Evolutionary conservation across 192 early-diverging fungal genomes (phyloP).

Genomic region (Rhizophagus sp.): DNA sequence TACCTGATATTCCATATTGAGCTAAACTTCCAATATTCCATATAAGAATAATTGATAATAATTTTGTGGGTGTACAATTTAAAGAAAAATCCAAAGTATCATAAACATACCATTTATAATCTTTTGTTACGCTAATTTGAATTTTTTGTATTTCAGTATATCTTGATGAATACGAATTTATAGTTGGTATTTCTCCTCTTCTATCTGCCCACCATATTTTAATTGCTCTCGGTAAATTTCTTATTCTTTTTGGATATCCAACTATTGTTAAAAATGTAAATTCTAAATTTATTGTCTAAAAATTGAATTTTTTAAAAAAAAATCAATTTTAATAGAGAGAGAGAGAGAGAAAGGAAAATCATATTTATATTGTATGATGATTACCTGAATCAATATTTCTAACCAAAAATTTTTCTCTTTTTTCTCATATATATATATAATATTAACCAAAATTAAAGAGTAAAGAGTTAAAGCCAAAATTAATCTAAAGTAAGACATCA

Average conservation of each 20-base stretch:
- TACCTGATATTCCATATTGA: slow-evolving; percentile 20
- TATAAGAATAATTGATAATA: not conserved
- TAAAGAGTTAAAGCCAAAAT: not conserved
- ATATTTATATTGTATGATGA: too few relatives aligned
- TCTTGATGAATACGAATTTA: not conserved
- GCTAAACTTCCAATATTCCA: slow-evolving; percentile 20
- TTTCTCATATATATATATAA: not conserved
- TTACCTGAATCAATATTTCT: not conserved
- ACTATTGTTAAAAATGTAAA: slow-evolving; percentile 6
- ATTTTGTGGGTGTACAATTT: not conserved
- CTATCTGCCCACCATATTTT: not conserved
- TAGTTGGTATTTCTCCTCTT: not conserved
- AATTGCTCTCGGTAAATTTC: slow-evolving; percentile 9
- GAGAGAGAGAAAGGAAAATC: too few relatives aligned
- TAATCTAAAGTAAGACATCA: not conserved
- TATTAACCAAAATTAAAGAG: not conserved
- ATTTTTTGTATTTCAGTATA: not conserved
- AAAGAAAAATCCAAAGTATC: not conserved
- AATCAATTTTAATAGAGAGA: too few relatives aligned
- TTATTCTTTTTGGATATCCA: slow-evolving; percentile 3
- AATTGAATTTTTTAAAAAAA: not conserved
- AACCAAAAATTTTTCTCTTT: not conserved
- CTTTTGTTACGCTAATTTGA: not conserved
- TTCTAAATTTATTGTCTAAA: not conserved
- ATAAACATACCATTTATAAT: slow-evolving; percentile 18